Evolutionary conservation across 2,329 filamentous ascomycete species (phyloP).

Genomic region (Sarocladiaceae sp.): DNA sequence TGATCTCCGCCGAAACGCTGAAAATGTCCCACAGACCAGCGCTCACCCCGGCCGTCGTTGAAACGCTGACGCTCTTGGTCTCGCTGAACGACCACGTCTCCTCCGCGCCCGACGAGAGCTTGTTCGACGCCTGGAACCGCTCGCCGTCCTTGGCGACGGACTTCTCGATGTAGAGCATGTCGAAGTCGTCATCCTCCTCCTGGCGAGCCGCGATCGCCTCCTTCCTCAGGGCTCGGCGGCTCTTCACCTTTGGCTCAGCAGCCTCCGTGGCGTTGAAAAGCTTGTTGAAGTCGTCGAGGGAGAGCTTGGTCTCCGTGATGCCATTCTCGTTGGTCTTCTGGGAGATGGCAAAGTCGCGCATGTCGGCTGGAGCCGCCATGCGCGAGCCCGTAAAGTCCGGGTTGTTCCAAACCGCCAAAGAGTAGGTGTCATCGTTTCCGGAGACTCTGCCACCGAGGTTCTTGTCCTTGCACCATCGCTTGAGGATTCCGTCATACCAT

Average conservation of each 20-base stretch:
- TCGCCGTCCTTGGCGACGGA: neutral
- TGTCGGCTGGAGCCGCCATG: no score
- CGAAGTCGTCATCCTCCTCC: neutral
- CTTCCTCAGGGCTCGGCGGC: neutral
- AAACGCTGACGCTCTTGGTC: neutral
- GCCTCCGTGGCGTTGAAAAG: neutral
- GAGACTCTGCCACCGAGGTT: neutral
- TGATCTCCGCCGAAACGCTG: neutral
- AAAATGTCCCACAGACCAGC: neutral
- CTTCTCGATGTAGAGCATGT: neutral
- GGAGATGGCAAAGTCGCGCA: neutral
- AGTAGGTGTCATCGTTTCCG: neutral
- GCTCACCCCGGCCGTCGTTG: neutral
- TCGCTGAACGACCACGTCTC: neutral
- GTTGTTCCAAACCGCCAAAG: neutral
- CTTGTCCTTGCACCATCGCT: neutral
- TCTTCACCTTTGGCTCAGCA: no score
- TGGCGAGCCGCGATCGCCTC: neutral
- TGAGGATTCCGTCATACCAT: neutral
- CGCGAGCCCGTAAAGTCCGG: no score
- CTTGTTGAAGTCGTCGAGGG: neutral
- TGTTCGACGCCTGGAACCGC: neutral
- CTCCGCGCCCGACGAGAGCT: neutral
- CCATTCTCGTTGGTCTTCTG: neutral
- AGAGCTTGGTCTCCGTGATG: neutral